Evolutionary conservation across 441 rosid species (phyloP).

Genomic region (Metrosideros polymorpha): DNA sequence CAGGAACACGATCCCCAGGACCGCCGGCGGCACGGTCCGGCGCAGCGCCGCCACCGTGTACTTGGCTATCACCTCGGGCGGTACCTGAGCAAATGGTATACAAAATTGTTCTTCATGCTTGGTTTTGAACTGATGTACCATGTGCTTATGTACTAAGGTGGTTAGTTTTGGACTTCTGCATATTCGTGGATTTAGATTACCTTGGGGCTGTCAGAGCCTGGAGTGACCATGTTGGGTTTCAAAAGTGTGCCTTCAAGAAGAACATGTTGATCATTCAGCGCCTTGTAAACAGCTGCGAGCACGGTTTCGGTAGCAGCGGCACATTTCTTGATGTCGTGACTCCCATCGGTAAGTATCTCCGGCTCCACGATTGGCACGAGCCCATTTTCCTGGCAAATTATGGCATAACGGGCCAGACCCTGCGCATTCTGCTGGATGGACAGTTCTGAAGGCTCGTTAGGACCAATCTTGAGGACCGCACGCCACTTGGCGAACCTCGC

Average conservation of each 20-base stretch:
- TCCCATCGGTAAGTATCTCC: constrained; percentile 75
- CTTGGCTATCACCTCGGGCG: constrained; percentile 59
- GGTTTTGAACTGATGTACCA: background rate
- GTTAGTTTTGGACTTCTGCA: background rate
- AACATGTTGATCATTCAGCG: constrained; percentile 88
- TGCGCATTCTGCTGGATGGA: constrained; percentile 83
- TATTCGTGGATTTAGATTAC: constrained; percentile 18
- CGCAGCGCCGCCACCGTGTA: constrained; percentile 68
- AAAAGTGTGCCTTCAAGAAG: constrained; percentile 92
- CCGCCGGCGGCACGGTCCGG: constrained; percentile 85
- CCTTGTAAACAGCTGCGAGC: constrained; percentile 88
- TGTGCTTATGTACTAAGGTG: background rate
- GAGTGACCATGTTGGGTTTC: constrained; percentile 96
- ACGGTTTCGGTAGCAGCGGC: constrained; percentile 80
- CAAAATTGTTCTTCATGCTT: background rate
- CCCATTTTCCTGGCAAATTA: constrained; percentile 90
- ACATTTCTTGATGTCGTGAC: constrained; percentile 71
- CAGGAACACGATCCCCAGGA: constrained; percentile 80
- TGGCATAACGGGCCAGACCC: constrained; percentile 90
- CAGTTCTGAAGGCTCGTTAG: constrained; percentile 71
- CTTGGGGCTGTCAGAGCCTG: constrained; percentile 86
- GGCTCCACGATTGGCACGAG: constrained; percentile 95
- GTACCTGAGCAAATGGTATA: constrained; percentile 28
- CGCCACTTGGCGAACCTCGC: constrained; percentile 96
- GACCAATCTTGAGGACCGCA: constrained; percentile 82